A percentile compares a stretch with the other conserved stretches of the same genome.
phyloP scores from a whole-genome alignment of 2,329 filamentous ascomycete genomes.

The Microascus cirrosus region DNA sequence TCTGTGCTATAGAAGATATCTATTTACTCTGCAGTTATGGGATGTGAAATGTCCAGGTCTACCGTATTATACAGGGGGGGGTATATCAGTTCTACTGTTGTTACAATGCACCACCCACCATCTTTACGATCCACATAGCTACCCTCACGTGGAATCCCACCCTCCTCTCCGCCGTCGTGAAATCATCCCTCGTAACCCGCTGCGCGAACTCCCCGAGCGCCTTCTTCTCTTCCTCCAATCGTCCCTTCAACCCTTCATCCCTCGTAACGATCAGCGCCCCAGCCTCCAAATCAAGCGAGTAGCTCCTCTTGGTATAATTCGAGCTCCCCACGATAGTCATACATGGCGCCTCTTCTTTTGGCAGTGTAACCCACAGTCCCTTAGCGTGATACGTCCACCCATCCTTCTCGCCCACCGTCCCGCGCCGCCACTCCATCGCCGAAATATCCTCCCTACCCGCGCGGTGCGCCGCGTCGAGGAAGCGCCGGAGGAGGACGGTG shows the following conservation, averaged over 20 bases:
- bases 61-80: background rate
- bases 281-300: slow-evolving; percentile 82
- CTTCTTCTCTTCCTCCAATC: slow-evolving; percentile 67
- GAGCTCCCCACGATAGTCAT: slow-evolving; percentile 82
- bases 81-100: background rate
- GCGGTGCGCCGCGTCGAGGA: slow-evolving; percentile 50
- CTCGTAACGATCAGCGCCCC: slow-evolving; percentile 78
- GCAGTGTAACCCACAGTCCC: slow-evolving; percentile 79
- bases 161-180: slow-evolving; percentile 68
- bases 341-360: slow-evolving; percentile 53
- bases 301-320: slow-evolving; percentile 92
- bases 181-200: slow-evolving; percentile 62
- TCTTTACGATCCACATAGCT: slow-evolving; percentile 87
- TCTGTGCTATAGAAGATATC: slow-evolving; percentile 4
- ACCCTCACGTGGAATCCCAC: slow-evolving; percentile 77
- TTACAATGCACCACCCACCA: slow-evolving; percentile 78
- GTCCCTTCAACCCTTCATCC: slow-evolving; percentile 58
- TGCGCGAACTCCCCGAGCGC: slow-evolving; percentile 69
- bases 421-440: slow-evolving; percentile 79
- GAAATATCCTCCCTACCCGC: slow-evolving; percentile 45
- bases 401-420: slow-evolving; percentile 66
- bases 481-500: slow-evolving; percentile 73
- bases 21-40: background rate
- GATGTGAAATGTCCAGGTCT: background rate
- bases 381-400: slow-evolving; percentile 99